Conservation (phyloP, 2,329 filamentous ascomycete species). For the Dactylellina drechsleri region DNA sequence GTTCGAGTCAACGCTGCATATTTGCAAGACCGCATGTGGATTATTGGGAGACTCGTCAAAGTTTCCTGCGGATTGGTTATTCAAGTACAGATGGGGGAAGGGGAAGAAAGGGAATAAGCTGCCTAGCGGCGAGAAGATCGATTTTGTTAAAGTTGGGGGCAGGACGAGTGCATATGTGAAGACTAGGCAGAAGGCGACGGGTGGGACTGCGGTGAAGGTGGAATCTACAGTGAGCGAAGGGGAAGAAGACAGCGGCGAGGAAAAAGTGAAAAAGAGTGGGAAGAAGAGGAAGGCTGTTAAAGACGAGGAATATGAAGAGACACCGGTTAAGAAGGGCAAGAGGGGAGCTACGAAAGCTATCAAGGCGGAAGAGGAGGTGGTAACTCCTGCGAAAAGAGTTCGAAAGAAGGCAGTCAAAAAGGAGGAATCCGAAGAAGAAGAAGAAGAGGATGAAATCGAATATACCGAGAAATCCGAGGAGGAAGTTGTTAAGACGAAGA, state of each 20-base stretch:
- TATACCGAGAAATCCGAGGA: slow-evolving; percentile 1
- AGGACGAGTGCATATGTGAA: slow-evolving; percentile 91
- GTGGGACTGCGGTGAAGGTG: slow-evolving; percentile 63
- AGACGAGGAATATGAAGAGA: slow-evolving; percentile 59
- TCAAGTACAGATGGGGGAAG: slow-evolving; percentile 89
- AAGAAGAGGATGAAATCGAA: slow-evolving; percentile 1
- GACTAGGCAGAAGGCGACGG: slow-evolving; percentile 83
- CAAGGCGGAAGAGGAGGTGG: slow-evolving; percentile 58
- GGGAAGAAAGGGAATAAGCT: slow-evolving; percentile 73
- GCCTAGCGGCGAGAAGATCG: slow-evolving; percentile 85
- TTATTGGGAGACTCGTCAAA: slow-evolving; percentile 72
- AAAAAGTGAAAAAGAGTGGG: slow-evolving; percentile 56
- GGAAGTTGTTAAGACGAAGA: slow-evolving; percentile 19
- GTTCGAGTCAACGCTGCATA: slow-evolving; percentile 77
- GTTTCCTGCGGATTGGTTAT: slow-evolving; percentile 89
- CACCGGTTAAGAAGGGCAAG: slow-evolving; percentile 53
- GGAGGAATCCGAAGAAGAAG: slow-evolving; percentile 15
- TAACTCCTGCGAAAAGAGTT: slow-evolving; percentile 28
- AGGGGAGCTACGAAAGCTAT: slow-evolving; percentile 32
- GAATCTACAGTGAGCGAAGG: slow-evolving; percentile 59
- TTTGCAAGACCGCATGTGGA: slow-evolving; percentile 62
- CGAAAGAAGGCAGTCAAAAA: slow-evolving; percentile 39
- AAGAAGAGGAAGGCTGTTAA: slow-evolving; percentile 58
- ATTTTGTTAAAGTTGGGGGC: slow-evolving; percentile 87
- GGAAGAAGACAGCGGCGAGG: slow-evolving; percentile 19